A percentile compares a stretch with the other conserved stretches of the same genome.
Evolutionary conservation across 2,329 filamentous ascomycete genomes (phyloP).

Genomic region (Fusarium avenaceum): DNA sequence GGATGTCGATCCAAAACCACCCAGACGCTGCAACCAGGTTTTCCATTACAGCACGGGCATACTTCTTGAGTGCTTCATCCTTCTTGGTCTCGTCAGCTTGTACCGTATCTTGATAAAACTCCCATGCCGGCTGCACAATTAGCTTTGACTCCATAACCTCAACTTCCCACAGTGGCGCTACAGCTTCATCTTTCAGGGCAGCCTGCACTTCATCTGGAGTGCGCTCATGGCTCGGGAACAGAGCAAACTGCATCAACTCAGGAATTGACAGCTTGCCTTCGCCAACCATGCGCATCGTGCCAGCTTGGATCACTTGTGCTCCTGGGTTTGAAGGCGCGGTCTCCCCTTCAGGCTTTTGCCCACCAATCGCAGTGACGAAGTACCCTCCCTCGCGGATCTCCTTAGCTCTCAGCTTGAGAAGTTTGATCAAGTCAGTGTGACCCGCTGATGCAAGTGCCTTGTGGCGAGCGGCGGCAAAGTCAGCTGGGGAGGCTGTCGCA

Average conservation of each 20-base stretch:
- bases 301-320: background rate
- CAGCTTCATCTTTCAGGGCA: background rate
- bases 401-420: slow-evolving; percentile 3
- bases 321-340: slow-evolving; percentile 3
- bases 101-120: background rate
- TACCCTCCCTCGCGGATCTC: background rate
- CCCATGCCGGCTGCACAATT: slow-evolving; percentile 13
- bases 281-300: slow-evolving; percentile 3
- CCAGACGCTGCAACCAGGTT: background rate
- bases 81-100: rapidly evolving
- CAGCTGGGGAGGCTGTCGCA: slow-evolving; percentile 12
- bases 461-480: slow-evolving; percentile 16
- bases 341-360: slow-evolving; percentile 1
- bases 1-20: slow-evolving; percentile 18
- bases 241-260: slow-evolving; percentile 7
- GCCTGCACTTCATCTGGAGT: background rate
- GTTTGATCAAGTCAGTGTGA: slow-evolving; percentile 10
- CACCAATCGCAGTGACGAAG: slow-evolving; percentile 7
- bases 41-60: background rate
- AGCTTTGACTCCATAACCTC: slow-evolving; percentile 5
- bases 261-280: background rate
- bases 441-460: slow-evolving; percentile 5
- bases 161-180: slow-evolving; percentile 8
- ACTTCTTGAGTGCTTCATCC: background rate
- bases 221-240: slow-evolving; percentile 14